Conservation (phyloP, 2,329 filamentous ascomycete genomes). For the Diaporthe vaccinii region DNA sequence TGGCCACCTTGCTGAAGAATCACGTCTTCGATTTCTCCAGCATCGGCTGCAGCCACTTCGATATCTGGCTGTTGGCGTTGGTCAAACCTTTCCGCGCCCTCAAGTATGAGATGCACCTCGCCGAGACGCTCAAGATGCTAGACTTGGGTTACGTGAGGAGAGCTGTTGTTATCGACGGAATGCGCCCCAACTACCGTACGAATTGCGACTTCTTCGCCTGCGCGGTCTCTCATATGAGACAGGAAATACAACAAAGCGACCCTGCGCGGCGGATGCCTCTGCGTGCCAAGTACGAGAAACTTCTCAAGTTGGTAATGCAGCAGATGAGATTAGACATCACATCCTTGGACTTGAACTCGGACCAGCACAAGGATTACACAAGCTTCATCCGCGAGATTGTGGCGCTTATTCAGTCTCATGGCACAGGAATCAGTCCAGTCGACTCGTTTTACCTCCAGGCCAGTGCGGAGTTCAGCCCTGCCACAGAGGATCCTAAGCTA, state of each 20-base stretch:
- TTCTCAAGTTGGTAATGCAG: constrained; percentile 64
- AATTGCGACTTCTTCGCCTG: constrained; percentile 65
- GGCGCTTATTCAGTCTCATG: constrained; percentile 67
- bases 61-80: constrained; percentile 67
- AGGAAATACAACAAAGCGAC: constrained; percentile 56
- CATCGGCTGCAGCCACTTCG: constrained; percentile 59
- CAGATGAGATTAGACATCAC: constrained; percentile 66
- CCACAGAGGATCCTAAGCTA: constrained; percentile 67
- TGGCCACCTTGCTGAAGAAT: constrained; percentile 62
- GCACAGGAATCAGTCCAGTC: constrained; percentile 65
- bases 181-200: constrained; percentile 61
- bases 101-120: constrained; percentile 64
- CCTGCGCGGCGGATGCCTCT: constrained; percentile 53
- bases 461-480: constrained; percentile 68
- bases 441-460: constrained; percentile 70
- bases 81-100: constrained; percentile 63
- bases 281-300: constrained; percentile 57
- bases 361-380: constrained; percentile 62
- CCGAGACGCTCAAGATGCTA: constrained; percentile 58
- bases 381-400: constrained; percentile 66
- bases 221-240: constrained; percentile 65
- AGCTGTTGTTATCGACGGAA: constrained; percentile 52
- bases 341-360: constrained; percentile 50
- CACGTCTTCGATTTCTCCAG: constrained; percentile 62
- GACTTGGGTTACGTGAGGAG: constrained; percentile 60